Base-by-base conservation (phyloP, 192 early-diverging fungal species). In the Podila minutissima region DNA sequence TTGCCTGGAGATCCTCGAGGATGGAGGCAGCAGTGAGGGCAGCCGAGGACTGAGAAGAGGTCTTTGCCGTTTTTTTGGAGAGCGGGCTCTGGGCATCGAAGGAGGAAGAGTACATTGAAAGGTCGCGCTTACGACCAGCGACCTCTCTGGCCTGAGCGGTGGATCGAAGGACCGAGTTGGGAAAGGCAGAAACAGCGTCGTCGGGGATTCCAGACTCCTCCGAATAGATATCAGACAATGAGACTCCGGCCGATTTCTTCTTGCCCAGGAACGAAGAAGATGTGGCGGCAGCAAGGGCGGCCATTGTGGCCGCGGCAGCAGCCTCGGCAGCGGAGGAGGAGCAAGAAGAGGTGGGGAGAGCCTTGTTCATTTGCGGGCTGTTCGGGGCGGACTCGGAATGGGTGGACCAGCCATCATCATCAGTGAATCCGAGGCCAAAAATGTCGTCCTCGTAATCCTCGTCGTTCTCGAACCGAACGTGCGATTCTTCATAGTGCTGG, bases 401-500 rank as follows among this genome's bases (percentile, higher is more conserved):
- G 1, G 77, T 73, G 64, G 77, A 81, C 77, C 77, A 81, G 64
- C 62, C 77, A 65, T 81, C 77, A n/a, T 81, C 77, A 66, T 81
- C 77, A 31, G 67, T 73, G 49, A 73, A 81, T 20, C 70, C 76
- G 15, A 28, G 41, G 19, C 26, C 48, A 49, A 53, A 49, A 29
- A 73, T n/a, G 22, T 67, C 29, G 48, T 81, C 71, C 19, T 73
- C 77, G 5, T 81, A 66, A 28, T 73, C 66, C 11, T 73, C 77
- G 69, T 97, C 96, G 13, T 94, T 91, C 82, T 96, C 96, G 53
- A 96, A 89, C 37, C 91, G 91, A 29, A 96, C 95, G 71, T 98
- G 97, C 75, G 89, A 91, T 75, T 99, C 97, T 86, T 99, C 97
- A 78, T 96, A 97, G 85, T 99, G 97, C 84, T 96, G 95, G 33